Evolutionary conservation across 225 moss, liverwort and hornwort genomes (phyloP).

Genomic region (Lunularia cruciata): DNA sequence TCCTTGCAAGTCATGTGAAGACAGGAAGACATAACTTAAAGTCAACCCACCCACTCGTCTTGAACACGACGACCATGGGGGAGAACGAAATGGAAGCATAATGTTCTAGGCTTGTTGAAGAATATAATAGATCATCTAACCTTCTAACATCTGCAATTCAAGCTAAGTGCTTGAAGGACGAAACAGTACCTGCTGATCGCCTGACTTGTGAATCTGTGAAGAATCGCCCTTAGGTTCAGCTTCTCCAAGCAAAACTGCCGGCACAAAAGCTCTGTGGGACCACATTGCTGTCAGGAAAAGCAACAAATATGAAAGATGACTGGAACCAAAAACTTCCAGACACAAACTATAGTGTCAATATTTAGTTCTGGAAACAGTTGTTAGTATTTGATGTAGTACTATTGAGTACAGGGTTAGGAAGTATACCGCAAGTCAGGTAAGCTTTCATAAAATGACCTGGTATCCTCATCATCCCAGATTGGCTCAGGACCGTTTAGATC

Average conservation of each 20-base stretch:
- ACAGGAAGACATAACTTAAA: no score
- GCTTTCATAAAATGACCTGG: constrained; percentile 92
- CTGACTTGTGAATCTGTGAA: constrained; percentile 50
- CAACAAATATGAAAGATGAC: neutral
- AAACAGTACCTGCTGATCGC: constrained; percentile 41
- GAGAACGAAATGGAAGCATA: no score
- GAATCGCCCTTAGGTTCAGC: constrained; percentile 77
- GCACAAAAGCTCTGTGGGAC: constrained; percentile 79
- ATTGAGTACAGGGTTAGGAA: no score
- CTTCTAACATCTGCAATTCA: no score
- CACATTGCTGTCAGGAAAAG: neutral
- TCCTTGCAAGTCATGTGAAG: no score
- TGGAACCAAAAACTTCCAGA: neutral
- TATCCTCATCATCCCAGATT: constrained; percentile 99
- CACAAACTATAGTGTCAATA: neutral
- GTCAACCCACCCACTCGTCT: no score
- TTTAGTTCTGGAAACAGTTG: neutral
- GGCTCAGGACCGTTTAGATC: constrained; percentile 78
- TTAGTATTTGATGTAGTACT: neutral
- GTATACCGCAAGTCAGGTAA: constrained; percentile 80
- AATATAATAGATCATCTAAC: no score
- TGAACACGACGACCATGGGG: no score
- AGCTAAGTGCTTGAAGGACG: neutral
- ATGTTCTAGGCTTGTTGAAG: no score
- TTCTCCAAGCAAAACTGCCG: constrained; percentile 95